Evolutionary conservation across 2,329 filamentous ascomycete species (phyloP).

Genomic region (Penicillium psychrosexuale): DNA sequence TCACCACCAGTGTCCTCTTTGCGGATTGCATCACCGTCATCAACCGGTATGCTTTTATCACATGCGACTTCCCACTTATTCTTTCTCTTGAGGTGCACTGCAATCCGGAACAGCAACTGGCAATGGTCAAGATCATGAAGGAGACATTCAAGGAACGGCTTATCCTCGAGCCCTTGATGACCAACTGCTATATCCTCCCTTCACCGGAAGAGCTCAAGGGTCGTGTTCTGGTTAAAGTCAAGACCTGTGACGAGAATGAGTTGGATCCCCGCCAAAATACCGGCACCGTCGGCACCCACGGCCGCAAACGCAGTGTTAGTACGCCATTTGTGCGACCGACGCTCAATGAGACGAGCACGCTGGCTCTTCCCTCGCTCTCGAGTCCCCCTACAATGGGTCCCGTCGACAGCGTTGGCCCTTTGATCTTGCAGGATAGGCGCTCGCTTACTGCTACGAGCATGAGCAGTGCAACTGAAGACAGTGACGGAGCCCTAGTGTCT

Average conservation of each 20-base stretch:
- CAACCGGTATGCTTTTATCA: slow-evolving; percentile 88
- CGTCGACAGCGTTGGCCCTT: slow-evolving; percentile 44
- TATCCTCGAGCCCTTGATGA: slow-evolving; percentile 70
- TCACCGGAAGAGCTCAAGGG: slow-evolving; percentile 81
- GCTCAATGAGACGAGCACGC: slow-evolving; percentile 54
- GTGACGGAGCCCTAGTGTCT: slow-evolving; percentile 58
- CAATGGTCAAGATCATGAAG: slow-evolving; percentile 88
- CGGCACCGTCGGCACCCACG: slow-evolving; percentile 35
- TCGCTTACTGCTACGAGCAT: slow-evolving; percentile 54
- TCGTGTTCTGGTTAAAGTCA: slow-evolving; percentile 90
- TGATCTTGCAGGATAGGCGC: slow-evolving; percentile 51
- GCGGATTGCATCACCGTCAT: slow-evolving; percentile 89
- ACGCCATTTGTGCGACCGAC: slow-evolving; percentile 69
- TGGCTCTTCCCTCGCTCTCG: slow-evolving; percentile 48
- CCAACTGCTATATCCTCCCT: slow-evolving; percentile 67
- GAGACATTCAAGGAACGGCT: slow-evolving; percentile 78
- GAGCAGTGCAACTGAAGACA: slow-evolving; percentile 70
- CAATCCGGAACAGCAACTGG: slow-evolving; percentile 72
- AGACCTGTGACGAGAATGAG: slow-evolving; percentile 64
- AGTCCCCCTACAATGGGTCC: slow-evolving; percentile 54
- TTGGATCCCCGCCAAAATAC: slow-evolving; percentile 46
- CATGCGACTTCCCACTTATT: slow-evolving; percentile 84
- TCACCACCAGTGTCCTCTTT: slow-evolving; percentile 87
- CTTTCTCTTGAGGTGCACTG: slow-evolving; percentile 97
- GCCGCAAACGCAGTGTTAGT: slow-evolving; percentile 67